Evolutionary conservation across 2,329 filamentous ascomycete genomes (phyloP), one percentile per base, ranked within the genome.

Genomic region (Monosporascus sp.): DNA sequence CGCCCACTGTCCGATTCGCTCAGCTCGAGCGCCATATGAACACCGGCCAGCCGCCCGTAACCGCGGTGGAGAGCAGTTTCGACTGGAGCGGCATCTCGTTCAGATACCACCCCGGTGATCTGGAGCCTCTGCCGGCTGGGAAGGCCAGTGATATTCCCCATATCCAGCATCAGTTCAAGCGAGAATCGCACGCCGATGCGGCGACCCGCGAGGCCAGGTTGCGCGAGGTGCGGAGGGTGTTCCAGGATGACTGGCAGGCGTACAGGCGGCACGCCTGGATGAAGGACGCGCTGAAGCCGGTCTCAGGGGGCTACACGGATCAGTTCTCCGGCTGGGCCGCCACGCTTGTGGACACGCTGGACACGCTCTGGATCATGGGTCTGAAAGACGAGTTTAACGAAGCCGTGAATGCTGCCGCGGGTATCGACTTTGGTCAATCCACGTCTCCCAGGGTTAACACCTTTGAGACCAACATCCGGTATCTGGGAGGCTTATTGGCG

Each of bases 291-390:
- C 61, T 79, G 11, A 68, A 67, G 54, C 77, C 77, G 11, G 64
- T 78, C 7, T 71, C 72, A 35, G 74, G 72, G 47, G 64, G 67
- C 11, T 73, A 61, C 45, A 68, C 65, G n/a, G 73, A 77, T 52
- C 65, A 67, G n/a, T 79, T 79, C 59, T 73, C 72, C 5, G 74
- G 74, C 35, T 80, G 79, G 70, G 75, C 72, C 15, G 79, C 78
- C 9, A 80, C 78, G 2, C 63, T 82, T 40, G 75, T 82, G 6
- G 79, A 82, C 61, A 67, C 75, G 0, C 67, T 82, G 18, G 78
- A 81, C 56, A 76, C 72, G 14, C 67, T 81, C 2, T 72, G 72
- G 67, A 79, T 81, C 18, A 74, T 80, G 72, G 77, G 73, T 1
- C 57, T 80, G 26, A 67, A 74, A 5, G 68, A 74, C 0, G 77